Evolutionary conservation across 208 protist genomes (phyloP).

Genomic region (Sergeia podlipaevii): DNA sequence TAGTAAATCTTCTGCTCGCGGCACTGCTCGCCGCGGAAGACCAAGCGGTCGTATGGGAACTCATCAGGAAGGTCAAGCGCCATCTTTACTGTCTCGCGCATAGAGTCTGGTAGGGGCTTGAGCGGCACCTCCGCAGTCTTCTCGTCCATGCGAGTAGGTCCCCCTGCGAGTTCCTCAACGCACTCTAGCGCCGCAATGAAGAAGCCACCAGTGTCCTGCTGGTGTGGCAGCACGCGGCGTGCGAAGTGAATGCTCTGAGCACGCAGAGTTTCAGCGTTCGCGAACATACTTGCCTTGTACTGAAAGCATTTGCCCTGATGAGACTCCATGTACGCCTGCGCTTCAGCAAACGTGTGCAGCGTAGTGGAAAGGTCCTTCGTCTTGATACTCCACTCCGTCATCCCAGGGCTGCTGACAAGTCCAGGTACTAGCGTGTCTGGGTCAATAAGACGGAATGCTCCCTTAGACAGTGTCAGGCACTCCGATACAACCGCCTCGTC

Average conservation of each 20-base stretch:
- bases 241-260: slow-evolving; percentile 75
- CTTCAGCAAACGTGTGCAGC: slow-evolving; percentile 56
- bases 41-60: slow-evolving; percentile 55
- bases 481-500: slow-evolving; percentile 92
- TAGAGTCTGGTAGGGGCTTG: slow-evolving; percentile 26
- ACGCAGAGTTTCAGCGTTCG: slow-evolving; percentile 34
- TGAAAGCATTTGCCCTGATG: slow-evolving; percentile 42
- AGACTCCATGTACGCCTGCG: slow-evolving; percentile 35
- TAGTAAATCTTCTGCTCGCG: slow-evolving; percentile 83
- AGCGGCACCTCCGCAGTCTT: slow-evolving; percentile 20
- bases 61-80: slow-evolving; percentile 46
- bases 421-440: slow-evolving; percentile 59
- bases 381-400: slow-evolving; percentile 76
- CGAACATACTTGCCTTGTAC: slow-evolving; percentile 76
- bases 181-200: slow-evolving; percentile 93
- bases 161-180: slow-evolving; percentile 40
- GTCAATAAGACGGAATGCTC: slow-evolving; percentile 85
- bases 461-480: slow-evolving; percentile 61
- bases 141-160: slow-evolving; percentile 3
- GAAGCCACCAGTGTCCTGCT: slow-evolving; percentile 97
- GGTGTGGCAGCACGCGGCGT: slow-evolving; percentile 92
- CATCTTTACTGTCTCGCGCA: slow-evolving; percentile 36
- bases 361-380: slow-evolving; percentile 51
- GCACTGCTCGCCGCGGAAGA: slow-evolving; percentile 52
- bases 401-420: slow-evolving; percentile 65